Conservation (phyloP, 257 asterid genomes). For the Capsicum rhomboideum region DNA sequence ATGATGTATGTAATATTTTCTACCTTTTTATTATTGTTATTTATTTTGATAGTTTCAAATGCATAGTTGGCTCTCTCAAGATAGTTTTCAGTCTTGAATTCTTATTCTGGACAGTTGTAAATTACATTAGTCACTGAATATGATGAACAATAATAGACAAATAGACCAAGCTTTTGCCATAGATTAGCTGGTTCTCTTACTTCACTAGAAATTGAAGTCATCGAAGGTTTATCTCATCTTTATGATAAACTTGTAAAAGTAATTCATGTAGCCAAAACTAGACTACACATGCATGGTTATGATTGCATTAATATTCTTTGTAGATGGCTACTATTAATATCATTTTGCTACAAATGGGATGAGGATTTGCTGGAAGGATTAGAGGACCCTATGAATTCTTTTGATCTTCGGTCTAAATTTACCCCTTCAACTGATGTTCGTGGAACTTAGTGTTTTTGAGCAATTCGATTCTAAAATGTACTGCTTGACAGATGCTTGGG, state of each 20-base stretch:
- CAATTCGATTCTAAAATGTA: not conserved
- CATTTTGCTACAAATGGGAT: not conserved
- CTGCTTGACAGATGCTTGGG: not conserved
- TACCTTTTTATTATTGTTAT: not conserved
- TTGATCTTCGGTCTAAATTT: not conserved
- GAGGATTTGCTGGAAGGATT: not conserved
- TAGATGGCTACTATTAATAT: not conserved
- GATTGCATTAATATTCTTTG: not conserved
- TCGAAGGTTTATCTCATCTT: not conserved
- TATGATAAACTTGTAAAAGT: not conserved
- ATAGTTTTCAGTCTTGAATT: not conserved
- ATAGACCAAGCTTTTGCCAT: not conserved
- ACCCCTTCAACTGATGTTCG: not conserved
- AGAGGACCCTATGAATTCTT: not conserved
- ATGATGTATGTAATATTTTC: slow-evolving; percentile 75
- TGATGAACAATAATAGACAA: not conserved
- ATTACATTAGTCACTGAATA: not conserved
- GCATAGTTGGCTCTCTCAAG: not conserved
- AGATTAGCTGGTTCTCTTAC: not conserved
- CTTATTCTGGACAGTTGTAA: not conserved
- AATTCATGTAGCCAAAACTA: not conserved
- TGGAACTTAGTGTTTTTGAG: not conserved
- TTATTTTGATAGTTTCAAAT: not conserved
- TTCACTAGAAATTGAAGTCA: not conserved
- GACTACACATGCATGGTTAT: not conserved